Evolutionary conservation across 1,284 basidiomycete genomes (phyloP), one percentile per base, ranked within the genome.

Genomic region (Takashimella tepidaria): DNA sequence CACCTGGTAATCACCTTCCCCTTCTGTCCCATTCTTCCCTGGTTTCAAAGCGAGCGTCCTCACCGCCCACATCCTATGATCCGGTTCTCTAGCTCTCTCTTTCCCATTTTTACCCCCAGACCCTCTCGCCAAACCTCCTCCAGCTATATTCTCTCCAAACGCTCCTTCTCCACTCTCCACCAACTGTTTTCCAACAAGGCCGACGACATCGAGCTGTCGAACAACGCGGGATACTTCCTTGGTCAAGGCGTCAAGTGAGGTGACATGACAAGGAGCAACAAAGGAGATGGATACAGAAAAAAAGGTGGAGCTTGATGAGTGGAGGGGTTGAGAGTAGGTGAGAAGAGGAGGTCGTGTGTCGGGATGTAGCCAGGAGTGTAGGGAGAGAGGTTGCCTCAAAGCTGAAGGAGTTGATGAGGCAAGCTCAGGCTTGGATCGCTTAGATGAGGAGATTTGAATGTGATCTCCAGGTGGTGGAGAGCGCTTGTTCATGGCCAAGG

Each of bases 61-160:
- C 22, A 66, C 62, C 0, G 68, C 73, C 71, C 72, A 75, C 68
- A 73, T 75, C 20, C 71, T 50, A 61, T 73, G 71, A 60, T 72
- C 70, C 2, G 72, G 72, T 46, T 74, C 72, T 42, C 70, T 55
- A 2, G 64, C 64, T 44, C 68, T 57, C 46, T 67, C 56, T 49
- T 60, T 66, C 19, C 56, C 65, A 40, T 58, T 62, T 26, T n/a
- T n/a, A n/a, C n/a, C n/a, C 25, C 47, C n/a, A 41, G 52, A 13
- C 24, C 60, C 46, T 13, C 55, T 52, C 11, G 53, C 60, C 25
- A 61, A 53, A 1, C 68, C 69, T 23, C 65, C 60, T 5, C 67
- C 70, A n/a, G n/a, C n/a, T n/a, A n/a, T n/a, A 50, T 63, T 47
- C 24, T 61, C n/a, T n/a, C n/a, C 51, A 53, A 72, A 72, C 3